phyloP scores from a whole-genome alignment of 345 rosid species.

The Eucalyptus albens region DNA sequence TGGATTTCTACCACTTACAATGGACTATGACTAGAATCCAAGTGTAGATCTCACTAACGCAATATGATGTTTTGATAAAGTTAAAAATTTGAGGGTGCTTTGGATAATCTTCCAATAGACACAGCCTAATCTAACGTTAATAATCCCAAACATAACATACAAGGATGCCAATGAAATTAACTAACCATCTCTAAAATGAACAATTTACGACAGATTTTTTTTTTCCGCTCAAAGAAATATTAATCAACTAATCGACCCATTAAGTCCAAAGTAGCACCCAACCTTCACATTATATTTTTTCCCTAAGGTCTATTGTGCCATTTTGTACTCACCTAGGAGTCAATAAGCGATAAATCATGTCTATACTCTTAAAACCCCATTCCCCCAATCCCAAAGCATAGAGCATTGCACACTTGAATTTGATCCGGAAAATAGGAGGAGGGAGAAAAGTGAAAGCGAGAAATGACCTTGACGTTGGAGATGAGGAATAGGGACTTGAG shows the following conservation, averaged over 20 bases:
- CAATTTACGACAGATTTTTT: not conserved
- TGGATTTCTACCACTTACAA: not conserved
- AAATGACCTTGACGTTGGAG: slow-evolving; percentile 71
- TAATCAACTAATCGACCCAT: not conserved
- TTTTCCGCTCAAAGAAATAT: not conserved
- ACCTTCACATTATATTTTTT: not conserved
- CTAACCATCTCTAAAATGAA: not conserved
- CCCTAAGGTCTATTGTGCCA: not conserved
- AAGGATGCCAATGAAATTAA: not conserved
- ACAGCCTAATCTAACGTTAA: not conserved
- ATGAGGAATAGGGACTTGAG: slow-evolving; percentile 85
- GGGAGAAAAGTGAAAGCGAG: not conserved
- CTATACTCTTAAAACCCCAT: not conserved
- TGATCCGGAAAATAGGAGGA: fast-evolving
- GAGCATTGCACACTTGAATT: not conserved
- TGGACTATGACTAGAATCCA: not conserved
- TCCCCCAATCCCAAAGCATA: not conserved
- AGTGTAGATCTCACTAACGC: not conserved
- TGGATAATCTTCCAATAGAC: not conserved
- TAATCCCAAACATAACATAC: not conserved
- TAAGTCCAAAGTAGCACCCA: not conserved
- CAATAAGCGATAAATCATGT: not conserved
- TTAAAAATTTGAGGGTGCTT: not conserved
- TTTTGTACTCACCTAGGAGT: not conserved
- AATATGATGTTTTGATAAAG: not conserved